Conservation (phyloP, 495 filamentous ascomycete species). For the Aspergillus biplanus region DNA sequence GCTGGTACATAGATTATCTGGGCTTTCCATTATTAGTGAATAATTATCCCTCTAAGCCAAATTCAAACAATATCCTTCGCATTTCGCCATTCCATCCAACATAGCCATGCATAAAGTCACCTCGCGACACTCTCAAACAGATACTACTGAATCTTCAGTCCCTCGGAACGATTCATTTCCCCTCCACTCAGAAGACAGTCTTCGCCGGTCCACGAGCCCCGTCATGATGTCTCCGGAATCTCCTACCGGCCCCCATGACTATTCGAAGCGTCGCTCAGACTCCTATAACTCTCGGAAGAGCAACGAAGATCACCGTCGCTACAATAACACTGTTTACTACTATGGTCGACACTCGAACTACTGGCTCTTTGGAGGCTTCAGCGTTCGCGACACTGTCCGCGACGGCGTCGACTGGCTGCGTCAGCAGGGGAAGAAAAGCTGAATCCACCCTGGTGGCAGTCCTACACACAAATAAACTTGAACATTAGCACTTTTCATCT, state of each 20-base stretch:
- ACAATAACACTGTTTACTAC: constrained; percentile 47
- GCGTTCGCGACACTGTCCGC: constrained; percentile 49
- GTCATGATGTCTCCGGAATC: constrained; percentile 28
- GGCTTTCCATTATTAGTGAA: too few species aligned
- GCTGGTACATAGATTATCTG: too few species aligned
- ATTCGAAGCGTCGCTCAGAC: constrained; percentile 24
- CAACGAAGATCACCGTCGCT: constrained; percentile 45
- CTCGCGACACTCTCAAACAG: constrained; percentile 18
- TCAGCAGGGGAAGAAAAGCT: constrained; percentile 22
- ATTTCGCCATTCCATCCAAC: constrained; percentile 28
- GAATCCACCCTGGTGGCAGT: not conserved
- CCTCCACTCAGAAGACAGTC: constrained; percentile 7
- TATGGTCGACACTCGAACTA: constrained; percentile 54
- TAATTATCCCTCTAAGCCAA: constrained; percentile 16
- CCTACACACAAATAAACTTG: not conserved
- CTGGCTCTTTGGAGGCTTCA: constrained; percentile 55
- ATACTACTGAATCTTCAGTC: constrained; percentile 24
- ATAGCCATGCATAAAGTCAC: constrained; percentile 3
- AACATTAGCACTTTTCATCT: not conserved
- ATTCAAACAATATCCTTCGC: constrained; percentile 30
- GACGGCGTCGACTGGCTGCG: constrained; percentile 53
- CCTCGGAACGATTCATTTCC: constrained; percentile 21
- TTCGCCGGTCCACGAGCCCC: constrained; percentile 26
- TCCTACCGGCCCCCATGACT: constrained; percentile 13
- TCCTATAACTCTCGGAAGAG: constrained; percentile 29